Evolutionary conservation across 805 yeast genomes (phyloP).

Genomic region (Candida lessepsii): DNA sequence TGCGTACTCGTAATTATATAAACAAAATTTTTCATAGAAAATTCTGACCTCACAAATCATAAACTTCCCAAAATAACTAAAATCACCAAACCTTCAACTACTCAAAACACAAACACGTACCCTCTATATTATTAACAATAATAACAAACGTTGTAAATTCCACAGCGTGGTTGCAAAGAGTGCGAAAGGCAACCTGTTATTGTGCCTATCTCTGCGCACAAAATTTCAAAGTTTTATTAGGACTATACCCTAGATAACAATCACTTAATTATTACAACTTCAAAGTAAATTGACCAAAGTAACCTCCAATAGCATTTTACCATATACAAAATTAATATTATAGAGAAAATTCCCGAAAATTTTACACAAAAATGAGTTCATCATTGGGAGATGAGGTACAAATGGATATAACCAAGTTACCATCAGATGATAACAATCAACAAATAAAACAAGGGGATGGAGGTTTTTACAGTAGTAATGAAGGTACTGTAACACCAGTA

Average conservation of each 20-base stretch:
- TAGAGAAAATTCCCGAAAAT: background rate
- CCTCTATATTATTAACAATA: too few species aligned
- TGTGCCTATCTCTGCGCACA: conserved; percentile 8
- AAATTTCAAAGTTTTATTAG: conserved; percentile 6
- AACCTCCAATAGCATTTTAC: background rate
- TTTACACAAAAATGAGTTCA: conserved; percentile 12
- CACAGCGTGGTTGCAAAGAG: too few species aligned
- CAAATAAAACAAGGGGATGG: background rate
- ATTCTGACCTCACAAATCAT: too few species aligned
- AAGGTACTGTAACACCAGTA: background rate
- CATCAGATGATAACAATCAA: background rate
- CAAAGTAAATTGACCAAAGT: too few species aligned
- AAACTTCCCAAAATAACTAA: too few species aligned
- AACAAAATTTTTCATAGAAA: too few species aligned
- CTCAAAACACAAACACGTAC: too few species aligned
- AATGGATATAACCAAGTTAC: background rate
- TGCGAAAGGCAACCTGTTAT: too few species aligned
- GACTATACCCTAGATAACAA: background rate
- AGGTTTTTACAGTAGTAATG: background rate
- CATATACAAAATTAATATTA: background rate
- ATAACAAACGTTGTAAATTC: too few species aligned
- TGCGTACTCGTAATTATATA: too few species aligned
- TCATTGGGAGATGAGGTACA: conserved; percentile 20
- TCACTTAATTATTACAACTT: background rate
- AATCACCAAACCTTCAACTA: too few species aligned